Conservation (phyloP, 306 rosid genomes). For the Senna siamea region DNA sequence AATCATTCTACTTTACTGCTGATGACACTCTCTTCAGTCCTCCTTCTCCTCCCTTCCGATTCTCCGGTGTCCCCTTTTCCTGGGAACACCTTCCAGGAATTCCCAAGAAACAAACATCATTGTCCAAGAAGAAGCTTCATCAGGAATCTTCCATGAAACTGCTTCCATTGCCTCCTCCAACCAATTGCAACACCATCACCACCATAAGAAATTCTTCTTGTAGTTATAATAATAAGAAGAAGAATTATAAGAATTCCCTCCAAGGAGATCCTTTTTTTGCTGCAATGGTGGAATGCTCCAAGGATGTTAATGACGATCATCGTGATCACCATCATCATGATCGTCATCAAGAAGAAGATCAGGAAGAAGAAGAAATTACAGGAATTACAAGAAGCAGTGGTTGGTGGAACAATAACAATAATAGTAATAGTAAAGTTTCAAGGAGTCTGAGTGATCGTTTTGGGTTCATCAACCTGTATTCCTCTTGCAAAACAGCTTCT, state of each 20-base stretch:
- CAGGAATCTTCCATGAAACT: conserved; percentile 42
- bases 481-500: conserved; percentile 60
- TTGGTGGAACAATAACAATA: conserved; percentile 11
- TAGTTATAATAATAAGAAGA: conserved; percentile 32
- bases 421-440: conserved; percentile 38
- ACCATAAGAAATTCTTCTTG: conserved; percentile 28
- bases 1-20: conserved; percentile 32
- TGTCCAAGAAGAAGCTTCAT: too few species aligned
- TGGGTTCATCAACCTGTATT: conserved; percentile 49
- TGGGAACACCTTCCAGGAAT: conserved; percentile 75
- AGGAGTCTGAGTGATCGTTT: conserved; percentile 63
- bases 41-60: conserved; percentile 26
- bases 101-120: conserved; percentile 51
- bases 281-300: conserved; percentile 68
- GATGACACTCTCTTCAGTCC: conserved; percentile 38
- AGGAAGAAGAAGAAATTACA: not conserved
- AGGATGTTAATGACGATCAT: conserved; percentile 36
- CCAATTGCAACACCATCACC: not conserved
- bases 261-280: conserved; percentile 63
- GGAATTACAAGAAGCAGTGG: not conserved
- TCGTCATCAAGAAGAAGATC: not conserved
- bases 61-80: conserved; percentile 70
- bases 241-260: not conserved
- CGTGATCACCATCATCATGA: not conserved
- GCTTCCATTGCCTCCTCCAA: conserved; percentile 58